A percentile compares a stretch with the other conserved stretches of the same genome.
Evolutionary conservation across 371 early-diverging fungal genomes (phyloP).

Genomic region (Nematocida parisii): DNA sequence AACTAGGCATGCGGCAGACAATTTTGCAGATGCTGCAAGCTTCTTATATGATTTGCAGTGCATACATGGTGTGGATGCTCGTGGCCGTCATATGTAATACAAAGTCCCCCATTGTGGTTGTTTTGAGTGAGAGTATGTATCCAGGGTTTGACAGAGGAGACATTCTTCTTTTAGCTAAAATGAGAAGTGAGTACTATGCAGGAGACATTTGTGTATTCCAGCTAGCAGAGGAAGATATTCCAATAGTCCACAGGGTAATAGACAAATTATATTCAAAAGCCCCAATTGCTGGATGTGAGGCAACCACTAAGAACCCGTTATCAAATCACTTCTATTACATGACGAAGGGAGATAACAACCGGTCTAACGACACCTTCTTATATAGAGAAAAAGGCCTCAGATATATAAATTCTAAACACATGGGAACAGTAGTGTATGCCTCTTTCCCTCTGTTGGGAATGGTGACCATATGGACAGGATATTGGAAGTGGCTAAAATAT

Average conservation of each 20-base stretch:
- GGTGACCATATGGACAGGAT: slow-evolving; percentile 74
- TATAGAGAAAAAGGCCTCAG: slow-evolving; percentile 78
- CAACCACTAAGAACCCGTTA: background rate
- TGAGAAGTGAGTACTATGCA: slow-evolving; percentile 73
- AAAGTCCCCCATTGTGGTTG: slow-evolving; percentile 95
- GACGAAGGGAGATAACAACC: slow-evolving; percentile 97
- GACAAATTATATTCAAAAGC: slow-evolving; percentile 68
- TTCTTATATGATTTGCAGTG: slow-evolving; percentile 61
- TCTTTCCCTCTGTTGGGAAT: slow-evolving; percentile 82
- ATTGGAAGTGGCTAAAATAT: slow-evolving; percentile 61
- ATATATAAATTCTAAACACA: slow-evolving; percentile 71
- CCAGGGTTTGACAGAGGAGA: slow-evolving; percentile 95
- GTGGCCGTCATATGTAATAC: slow-evolving; percentile 79
- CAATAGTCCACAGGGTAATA: slow-evolving; percentile 93
- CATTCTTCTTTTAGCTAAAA: slow-evolving; percentile 78
- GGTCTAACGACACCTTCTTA: slow-evolving; percentile 82
- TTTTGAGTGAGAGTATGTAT: slow-evolving; percentile 94
- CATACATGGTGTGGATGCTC: slow-evolving; percentile 93
- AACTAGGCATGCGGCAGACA: slow-evolving; percentile 55
- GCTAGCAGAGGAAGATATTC: slow-evolving; percentile 80
- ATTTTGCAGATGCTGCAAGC: slow-evolving; percentile 64
- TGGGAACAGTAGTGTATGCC: slow-evolving; percentile 64
- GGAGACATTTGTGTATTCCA: slow-evolving; percentile 95
- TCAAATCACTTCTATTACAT: slow-evolving; percentile 71
- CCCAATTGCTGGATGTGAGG: too few relatives aligned